A percentile compares a stretch with the other conserved stretches of the same genome.
These are phyloP conservation scores for Cryptococcus sp. DNA, from an alignment of 1,284 basidiomycete genomes.

Conservation along the genomic window DNA sequence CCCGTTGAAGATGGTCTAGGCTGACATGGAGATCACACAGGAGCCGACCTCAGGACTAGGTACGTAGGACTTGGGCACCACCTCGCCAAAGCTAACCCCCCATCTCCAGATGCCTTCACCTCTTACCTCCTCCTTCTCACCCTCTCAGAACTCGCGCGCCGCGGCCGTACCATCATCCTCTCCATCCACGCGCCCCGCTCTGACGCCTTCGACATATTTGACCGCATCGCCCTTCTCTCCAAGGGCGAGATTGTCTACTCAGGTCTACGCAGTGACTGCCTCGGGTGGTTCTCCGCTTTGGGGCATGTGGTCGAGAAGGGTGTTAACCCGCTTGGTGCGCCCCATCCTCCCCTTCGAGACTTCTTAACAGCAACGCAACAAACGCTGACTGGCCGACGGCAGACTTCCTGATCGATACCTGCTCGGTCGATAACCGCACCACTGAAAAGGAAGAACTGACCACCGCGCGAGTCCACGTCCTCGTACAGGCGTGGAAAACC, in stretches of 20 bases:
- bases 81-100: background rate
- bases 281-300: slow-evolving; percentile 51
- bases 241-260: slow-evolving; percentile 55
- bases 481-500: slow-evolving; percentile 39
- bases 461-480: slow-evolving; percentile 27
- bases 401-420: slow-evolving; percentile 57
- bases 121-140: slow-evolving; percentile 55
- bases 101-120: slow-evolving; percentile 53
- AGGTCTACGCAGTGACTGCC: slow-evolving; percentile 45
- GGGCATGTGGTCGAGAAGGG: slow-evolving; percentile 43
- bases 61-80: slow-evolving; percentile 4
- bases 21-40: slow-evolving; percentile 6
- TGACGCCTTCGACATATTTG: slow-evolving; percentile 55
- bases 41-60: slow-evolving; percentile 46
- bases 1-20: background rate
- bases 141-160: slow-evolving; percentile 52
- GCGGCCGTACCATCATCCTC: slow-evolving; percentile 54
- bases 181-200: slow-evolving; percentile 57
- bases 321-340: slow-evolving; percentile 48
- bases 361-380: background rate
- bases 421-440: slow-evolving; percentile 52
- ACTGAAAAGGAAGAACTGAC: slow-evolving; percentile 48
- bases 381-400: background rate
- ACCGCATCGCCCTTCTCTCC: slow-evolving; percentile 53
- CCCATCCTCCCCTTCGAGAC: no score